Conservation (phyloP, 2,329 filamentous ascomycete genomes). For the Bipolaris gigantea region DNA sequence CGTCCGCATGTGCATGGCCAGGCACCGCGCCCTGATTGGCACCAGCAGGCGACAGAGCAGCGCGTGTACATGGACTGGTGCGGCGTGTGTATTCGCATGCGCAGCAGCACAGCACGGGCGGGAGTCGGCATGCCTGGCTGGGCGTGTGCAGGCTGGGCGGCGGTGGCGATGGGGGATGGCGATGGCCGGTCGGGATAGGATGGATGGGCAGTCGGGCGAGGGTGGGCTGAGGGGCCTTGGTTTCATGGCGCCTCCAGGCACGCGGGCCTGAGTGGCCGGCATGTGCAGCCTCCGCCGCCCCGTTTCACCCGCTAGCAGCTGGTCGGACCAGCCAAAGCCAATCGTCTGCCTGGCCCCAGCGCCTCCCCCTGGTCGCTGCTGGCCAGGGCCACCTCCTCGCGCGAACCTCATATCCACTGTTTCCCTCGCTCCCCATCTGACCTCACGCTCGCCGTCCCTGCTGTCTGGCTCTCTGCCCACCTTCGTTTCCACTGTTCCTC, state of each 20-base stretch:
- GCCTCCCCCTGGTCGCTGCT: background rate
- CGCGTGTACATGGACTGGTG: too few relatives aligned
- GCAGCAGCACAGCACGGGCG: background rate
- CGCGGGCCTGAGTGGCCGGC: constrained; percentile 25
- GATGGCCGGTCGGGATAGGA: too few relatives aligned
- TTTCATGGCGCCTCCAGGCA: constrained; percentile 35
- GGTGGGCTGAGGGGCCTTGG: constrained; percentile 13
- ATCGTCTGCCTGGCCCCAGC: constrained; percentile 15
- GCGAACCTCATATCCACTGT: constrained; percentile 32
- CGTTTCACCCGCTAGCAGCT: constrained; percentile 25
- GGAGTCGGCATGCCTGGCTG: background rate
- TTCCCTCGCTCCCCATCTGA: constrained; percentile 21
- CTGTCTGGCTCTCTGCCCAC: constrained; percentile 16
- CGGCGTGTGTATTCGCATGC: too few relatives aligned
- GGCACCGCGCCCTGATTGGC: background rate
- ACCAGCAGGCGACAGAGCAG: too few relatives aligned
- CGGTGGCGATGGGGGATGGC: too few relatives aligned
- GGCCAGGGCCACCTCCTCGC: constrained; percentile 6
- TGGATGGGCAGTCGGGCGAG: constrained; percentile 4
- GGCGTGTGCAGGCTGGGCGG: background rate
- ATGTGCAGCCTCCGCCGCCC: constrained; percentile 9
- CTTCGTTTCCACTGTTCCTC: constrained; percentile 40
- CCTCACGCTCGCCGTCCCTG: constrained; percentile 21
- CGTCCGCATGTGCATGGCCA: background rate
- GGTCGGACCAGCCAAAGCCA: constrained; percentile 18